These are phyloP conservation scores for Aspergillus cejpii DNA, from an alignment of 2,329 filamentous ascomycete species.

Conservation along the genomic window DNA sequence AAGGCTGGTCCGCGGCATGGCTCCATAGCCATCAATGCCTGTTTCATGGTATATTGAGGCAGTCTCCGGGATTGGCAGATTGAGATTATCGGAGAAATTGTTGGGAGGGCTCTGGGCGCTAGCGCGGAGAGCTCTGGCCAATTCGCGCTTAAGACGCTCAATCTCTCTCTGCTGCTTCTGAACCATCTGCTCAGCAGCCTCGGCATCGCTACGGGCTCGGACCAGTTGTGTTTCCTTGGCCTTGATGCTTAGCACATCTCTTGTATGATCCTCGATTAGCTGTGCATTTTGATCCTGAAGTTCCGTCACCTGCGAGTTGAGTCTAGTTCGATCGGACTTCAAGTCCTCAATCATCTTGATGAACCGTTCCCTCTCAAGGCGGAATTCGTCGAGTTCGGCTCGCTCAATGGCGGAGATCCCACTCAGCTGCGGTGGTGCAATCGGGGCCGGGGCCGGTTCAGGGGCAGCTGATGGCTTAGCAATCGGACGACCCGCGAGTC, in stretches of 20 bases:
- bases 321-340: conserved; percentile 70
- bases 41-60: conserved; percentile 38
- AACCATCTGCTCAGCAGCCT: conserved; percentile 78
- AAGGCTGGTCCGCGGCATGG: conserved; percentile 28
- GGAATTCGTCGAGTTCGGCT: conserved; percentile 85
- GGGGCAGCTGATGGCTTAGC: conserved; percentile 57
- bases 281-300: conserved; percentile 95
- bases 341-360: conserved; percentile 70
- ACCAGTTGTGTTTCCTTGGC: conserved; percentile 97
- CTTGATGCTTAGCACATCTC: conserved; percentile 92
- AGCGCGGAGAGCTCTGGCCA: conserved; percentile 46
- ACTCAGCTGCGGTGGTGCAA: conserved; percentile 52
- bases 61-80: conserved; percentile 46
- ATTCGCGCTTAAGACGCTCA: conserved; percentile 85
- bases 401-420: conserved; percentile 73
- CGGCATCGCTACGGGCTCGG: conserved; percentile 79
- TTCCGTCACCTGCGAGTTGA: conserved; percentile 83
- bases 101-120: conserved; percentile 36
- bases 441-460: conserved; percentile 45
- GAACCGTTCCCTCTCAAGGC: conserved; percentile 72
- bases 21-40: conserved; percentile 24
- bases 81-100: conserved; percentile 48
- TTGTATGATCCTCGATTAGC: conserved; percentile 92
- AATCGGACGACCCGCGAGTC: conserved; percentile 77
- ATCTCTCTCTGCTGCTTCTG: conserved; percentile 81